Evolutionary conservation across 805 yeast genomes (phyloP).

Genomic region (Starmerella sp.): DNA sequence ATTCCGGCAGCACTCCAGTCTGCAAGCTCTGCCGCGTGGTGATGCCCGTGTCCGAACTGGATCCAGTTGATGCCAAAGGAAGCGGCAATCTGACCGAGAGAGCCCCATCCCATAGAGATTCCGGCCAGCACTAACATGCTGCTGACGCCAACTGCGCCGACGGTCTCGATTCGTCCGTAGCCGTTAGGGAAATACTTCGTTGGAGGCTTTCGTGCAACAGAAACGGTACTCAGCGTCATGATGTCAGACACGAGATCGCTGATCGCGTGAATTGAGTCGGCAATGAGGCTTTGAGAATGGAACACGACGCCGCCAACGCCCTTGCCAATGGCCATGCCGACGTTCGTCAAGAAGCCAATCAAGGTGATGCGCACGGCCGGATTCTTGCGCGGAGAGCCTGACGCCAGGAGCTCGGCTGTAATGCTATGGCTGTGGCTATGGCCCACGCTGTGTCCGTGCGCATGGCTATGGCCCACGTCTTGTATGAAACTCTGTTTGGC

Average conservation of each 20-base stretch:
- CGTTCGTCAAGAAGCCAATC: slow-evolving; percentile 76
- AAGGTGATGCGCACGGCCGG: slow-evolving; percentile 91
- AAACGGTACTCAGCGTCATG: slow-evolving; percentile 78
- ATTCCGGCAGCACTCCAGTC: slow-evolving; percentile 93
- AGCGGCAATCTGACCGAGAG: slow-evolving; percentile 36
- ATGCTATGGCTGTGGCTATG: slow-evolving; percentile 18
- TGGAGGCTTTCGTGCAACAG: slow-evolving; percentile 54
- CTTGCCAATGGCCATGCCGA: slow-evolving; percentile 76
- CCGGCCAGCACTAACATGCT: slow-evolving; percentile 79
- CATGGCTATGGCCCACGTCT: slow-evolving; percentile 1
- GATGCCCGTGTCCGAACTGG: slow-evolving; percentile 36
- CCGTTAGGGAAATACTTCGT: slow-evolving; percentile 64
- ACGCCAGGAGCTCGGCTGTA: slow-evolving; percentile 23
- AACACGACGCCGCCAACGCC: slow-evolving; percentile 82
- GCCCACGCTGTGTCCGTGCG: slow-evolving; percentile 9
- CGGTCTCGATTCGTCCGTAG: slow-evolving; percentile 83
- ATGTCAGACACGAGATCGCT: slow-evolving; percentile 86
- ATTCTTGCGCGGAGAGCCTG: slow-evolving; percentile 37
- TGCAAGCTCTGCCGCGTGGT: slow-evolving; percentile 32
- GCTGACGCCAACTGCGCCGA: slow-evolving; percentile 84
- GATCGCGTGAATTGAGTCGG: slow-evolving; percentile 89
- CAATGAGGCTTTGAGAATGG: slow-evolving; percentile 88
- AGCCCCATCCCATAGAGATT: slow-evolving; percentile 79
- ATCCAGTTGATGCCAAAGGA: slow-evolving; percentile 34
- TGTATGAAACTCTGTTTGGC: background rate